phyloP scores from a whole-genome alignment of 495 filamentous ascomycete genomes.

The Lasiosphaeria ovina region DNA sequence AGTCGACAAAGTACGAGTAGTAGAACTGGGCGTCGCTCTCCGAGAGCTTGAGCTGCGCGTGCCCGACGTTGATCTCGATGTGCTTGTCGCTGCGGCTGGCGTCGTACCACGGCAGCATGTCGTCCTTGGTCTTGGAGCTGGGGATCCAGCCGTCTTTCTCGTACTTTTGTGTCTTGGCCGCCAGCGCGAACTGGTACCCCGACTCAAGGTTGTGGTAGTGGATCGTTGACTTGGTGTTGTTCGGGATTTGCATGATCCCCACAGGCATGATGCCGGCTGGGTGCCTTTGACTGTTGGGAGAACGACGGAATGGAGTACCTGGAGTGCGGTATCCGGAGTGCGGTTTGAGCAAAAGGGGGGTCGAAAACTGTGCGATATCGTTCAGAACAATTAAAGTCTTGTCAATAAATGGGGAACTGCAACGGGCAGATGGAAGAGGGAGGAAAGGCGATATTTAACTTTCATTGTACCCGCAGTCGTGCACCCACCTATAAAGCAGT shows the following conservation, averaged over 20 bases:
- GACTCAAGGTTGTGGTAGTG: not conserved
- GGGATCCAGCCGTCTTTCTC: not conserved
- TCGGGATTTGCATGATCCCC: not conserved
- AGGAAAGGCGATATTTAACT: too few relatives aligned
- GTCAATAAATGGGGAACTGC: too few relatives aligned
- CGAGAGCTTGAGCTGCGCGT: not conserved
- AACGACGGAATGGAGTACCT: too few relatives aligned
- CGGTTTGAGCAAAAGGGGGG: too few relatives aligned
- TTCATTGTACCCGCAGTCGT: too few relatives aligned
- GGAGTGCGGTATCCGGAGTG: too few relatives aligned
- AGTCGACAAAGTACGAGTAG: not conserved
- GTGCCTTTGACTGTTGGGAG: too few relatives aligned
- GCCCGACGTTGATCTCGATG: not conserved
- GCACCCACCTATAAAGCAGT: too few relatives aligned
- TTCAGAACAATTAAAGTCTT: too few relatives aligned
- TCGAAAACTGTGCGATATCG: too few relatives aligned
- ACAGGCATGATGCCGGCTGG: not conserved
- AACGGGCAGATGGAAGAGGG: too few relatives aligned
- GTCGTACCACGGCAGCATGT: not conserved
- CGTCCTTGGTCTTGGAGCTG: not conserved
- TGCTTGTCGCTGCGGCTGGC: too few relatives aligned
- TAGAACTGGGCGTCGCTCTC: not conserved
- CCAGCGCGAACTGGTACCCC: not conserved
- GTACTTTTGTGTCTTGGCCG: not conserved
- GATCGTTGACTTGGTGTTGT: not conserved